Evolutionary conservation across 805 yeast genomes (phyloP).

Genomic region (Soucietia sequanensis): DNA sequence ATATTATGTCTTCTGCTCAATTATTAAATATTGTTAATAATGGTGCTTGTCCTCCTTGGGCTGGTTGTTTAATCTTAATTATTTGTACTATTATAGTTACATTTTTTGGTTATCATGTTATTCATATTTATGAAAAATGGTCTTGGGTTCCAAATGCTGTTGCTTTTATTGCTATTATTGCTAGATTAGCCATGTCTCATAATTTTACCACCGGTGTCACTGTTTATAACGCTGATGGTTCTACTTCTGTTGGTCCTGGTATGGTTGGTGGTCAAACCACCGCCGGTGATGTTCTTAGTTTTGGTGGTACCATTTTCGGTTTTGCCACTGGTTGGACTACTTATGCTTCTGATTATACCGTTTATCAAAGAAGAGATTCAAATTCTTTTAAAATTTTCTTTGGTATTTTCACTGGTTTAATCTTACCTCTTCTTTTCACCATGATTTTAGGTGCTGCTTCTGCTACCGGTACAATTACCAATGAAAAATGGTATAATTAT

Average conservation of each 20-base stretch:
- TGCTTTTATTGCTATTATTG: slow-evolving; percentile 75
- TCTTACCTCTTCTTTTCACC: slow-evolving; percentile 67
- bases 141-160: slow-evolving; percentile 83
- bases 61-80: slow-evolving; percentile 76
- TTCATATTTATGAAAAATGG: slow-evolving; percentile 80
- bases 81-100: slow-evolving; percentile 68
- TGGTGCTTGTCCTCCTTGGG: slow-evolving; percentile 79
- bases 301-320: slow-evolving; percentile 82
- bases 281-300: slow-evolving; percentile 75
- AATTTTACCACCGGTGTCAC: slow-evolving; percentile 59
- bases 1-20: slow-evolving; percentile 87
- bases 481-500: slow-evolving; percentile 45
- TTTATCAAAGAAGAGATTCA: slow-evolving; percentile 72
- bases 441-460: slow-evolving; percentile 86
- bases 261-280: slow-evolving; percentile 55
- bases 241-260: too few relatives aligned
- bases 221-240: too few relatives aligned
- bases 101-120: slow-evolving; percentile 79
- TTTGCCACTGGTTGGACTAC: slow-evolving; percentile 95
- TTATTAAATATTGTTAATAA: slow-evolving; percentile 73
- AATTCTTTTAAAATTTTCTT: slow-evolving; percentile 59
- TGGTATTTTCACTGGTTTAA: slow-evolving; percentile 62
- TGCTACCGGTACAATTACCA: slow-evolving; percentile 59
- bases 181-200: slow-evolving; percentile 65
- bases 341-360: slow-evolving; percentile 89